Evolutionary conservation across 1,284 basidiomycete genomes (phyloP).

Genomic region (Nidula niveotomentosa): DNA sequence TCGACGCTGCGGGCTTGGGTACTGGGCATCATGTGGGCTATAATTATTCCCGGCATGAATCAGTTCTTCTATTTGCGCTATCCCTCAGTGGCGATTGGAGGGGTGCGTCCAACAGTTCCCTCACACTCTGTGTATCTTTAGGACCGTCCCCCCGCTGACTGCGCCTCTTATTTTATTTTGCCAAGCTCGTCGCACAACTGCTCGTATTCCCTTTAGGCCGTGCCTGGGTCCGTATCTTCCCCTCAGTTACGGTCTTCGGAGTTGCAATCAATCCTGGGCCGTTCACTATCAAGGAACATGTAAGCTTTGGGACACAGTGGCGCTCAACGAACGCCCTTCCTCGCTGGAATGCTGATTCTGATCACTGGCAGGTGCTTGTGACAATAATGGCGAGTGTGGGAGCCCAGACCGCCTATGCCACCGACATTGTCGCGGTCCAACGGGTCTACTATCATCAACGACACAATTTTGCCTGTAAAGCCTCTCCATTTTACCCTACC

Average conservation of each 20-base stretch:
- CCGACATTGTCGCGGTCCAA: constrained; percentile 66
- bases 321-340: no score
- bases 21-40: constrained; percentile 52
- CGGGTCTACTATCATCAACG: constrained; percentile 50
- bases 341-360: no score
- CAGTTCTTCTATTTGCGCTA: constrained; percentile 59
- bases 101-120: constrained; percentile 7
- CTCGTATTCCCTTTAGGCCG: constrained; percentile 59
- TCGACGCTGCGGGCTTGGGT: constrained; percentile 60
- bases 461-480: constrained; percentile 24
- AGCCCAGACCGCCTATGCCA: constrained; percentile 58
- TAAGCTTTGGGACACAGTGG: constrained; percentile 12
- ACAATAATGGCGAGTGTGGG: constrained; percentile 74
- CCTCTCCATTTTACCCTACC: not conserved
- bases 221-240: constrained; percentile 49
- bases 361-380: constrained; percentile 38
- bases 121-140: constrained; percentile 1
- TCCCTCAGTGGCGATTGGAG: constrained; percentile 21
- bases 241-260: constrained; percentile 46
- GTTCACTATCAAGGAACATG: constrained; percentile 78
- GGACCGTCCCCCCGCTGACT: no score
- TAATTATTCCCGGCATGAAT: constrained; percentile 53
- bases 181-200: constrained; percentile 50
- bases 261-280: constrained; percentile 67
- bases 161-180: not conserved